Conservation (phyloP, 148 eudicot genomes). For the Vaccinium vitisidaea region DNA sequence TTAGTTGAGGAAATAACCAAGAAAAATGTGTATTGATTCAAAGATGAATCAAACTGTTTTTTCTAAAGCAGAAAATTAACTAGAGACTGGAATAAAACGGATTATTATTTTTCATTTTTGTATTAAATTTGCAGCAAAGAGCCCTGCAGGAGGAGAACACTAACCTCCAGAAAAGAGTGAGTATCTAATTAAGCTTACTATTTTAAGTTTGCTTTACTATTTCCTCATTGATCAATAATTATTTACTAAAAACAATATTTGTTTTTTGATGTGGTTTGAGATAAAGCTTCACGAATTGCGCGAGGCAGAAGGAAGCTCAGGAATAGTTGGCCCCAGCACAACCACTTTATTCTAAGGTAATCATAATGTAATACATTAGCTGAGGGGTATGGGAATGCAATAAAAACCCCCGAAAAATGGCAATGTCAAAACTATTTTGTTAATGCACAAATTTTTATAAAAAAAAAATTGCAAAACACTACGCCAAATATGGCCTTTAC, state of each 20-base stretch:
- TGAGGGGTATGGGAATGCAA: no score
- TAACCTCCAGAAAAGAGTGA: conserved; percentile 11
- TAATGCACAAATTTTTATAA: no score
- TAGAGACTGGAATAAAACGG: not conserved
- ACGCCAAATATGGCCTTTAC: no score
- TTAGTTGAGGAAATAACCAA: not conserved
- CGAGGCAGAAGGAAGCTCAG: not conserved
- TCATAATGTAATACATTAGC: not conserved
- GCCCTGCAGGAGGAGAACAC: conserved; percentile 14
- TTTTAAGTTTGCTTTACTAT: not conserved
- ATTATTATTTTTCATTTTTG: no score
- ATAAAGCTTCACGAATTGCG: not conserved
- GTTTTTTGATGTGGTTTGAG: not conserved
- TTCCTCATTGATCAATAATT: no score
- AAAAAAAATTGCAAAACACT: no score
- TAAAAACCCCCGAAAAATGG: no score
- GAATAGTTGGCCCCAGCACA: not conserved
- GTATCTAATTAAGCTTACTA: not conserved
- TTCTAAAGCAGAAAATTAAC: not conserved
- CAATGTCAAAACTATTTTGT: no score
- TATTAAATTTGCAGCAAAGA: not conserved
- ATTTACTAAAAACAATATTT: not conserved
- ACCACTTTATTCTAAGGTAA: not conserved
- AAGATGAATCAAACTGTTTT: not conserved
- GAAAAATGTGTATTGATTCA: no score